These are phyloP conservation scores for Solanum habrochaites DNA, from an alignment of 257 asterid species.

Conservation along the genomic window DNA sequence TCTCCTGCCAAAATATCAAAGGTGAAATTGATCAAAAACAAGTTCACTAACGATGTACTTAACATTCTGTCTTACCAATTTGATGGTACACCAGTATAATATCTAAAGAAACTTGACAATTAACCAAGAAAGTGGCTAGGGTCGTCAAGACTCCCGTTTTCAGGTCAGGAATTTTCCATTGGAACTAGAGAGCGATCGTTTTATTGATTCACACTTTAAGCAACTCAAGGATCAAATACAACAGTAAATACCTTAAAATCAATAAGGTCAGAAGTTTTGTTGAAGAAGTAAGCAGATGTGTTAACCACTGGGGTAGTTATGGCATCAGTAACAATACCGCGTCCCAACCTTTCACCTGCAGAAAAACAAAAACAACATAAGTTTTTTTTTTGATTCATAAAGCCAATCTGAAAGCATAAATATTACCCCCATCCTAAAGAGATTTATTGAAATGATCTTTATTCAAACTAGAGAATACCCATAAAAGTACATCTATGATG, in stretches of 20 bases:
- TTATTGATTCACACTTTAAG: neutral
- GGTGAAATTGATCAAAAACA: neutral
- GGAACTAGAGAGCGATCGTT: neutral
- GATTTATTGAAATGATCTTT: neutral
- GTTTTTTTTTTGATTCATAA: neutral
- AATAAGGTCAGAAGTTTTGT: conserved; percentile 75
- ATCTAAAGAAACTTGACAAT: neutral
- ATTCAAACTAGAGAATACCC: neutral
- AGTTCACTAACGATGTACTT: neutral
- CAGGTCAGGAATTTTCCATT: neutral
- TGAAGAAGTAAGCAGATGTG: conserved; percentile 90
- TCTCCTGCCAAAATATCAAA: conserved; percentile 43
- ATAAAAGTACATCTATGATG: neutral
- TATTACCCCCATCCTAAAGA: neutral
- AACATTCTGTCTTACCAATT: neutral
- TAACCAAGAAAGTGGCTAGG: neutral
- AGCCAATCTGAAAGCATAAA: neutral
- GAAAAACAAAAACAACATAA: conserved; percentile 5
- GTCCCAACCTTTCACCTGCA: conserved; percentile 94
- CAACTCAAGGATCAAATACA: neutral
- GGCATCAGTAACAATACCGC: conserved; percentile 74
- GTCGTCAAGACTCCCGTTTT: neutral
- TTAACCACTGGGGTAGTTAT: conserved; percentile 88
- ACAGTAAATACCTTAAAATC: conserved; percentile 68
- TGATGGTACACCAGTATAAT: neutral